Evolutionary conservation across 257 asterid species (phyloP).

Genomic region (Salvia splendens): DNA sequence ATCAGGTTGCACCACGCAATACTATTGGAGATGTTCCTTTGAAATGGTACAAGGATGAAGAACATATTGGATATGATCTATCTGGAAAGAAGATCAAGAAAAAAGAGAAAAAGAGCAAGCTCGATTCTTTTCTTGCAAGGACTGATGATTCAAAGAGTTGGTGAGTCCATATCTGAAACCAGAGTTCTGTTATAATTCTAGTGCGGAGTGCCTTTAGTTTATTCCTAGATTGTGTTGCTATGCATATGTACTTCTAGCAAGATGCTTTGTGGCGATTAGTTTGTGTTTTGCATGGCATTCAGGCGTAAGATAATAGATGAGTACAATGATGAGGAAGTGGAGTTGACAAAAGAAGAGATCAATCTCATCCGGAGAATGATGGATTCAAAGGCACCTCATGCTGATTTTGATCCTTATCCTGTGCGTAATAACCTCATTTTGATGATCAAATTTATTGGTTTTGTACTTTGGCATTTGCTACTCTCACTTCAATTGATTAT

Average conservation of each 20-base stretch:
- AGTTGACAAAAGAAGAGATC: constrained; percentile 76
- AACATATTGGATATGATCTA: constrained; percentile 86
- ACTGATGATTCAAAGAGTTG: constrained; percentile 80
- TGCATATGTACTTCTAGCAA: neutral
- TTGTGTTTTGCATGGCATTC: constrained; percentile 26
- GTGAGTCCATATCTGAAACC: constrained; percentile 43
- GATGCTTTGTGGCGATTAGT: constrained; percentile 30
- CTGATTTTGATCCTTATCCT: constrained; percentile 86
- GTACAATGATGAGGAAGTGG: constrained; percentile 86
- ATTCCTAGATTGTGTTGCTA: constrained; percentile 6
- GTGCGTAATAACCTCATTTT: constrained; percentile 48
- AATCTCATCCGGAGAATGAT: constrained; percentile 60
- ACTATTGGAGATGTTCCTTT: constrained; percentile 89
- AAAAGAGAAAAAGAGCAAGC: constrained; percentile 74
- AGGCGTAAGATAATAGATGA: constrained; percentile 92
- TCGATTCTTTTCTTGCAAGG: constrained; percentile 74
- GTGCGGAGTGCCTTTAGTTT: neutral
- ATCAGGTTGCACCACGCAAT: constrained; percentile 87
- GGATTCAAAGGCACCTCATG: constrained; percentile 91
- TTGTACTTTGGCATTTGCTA: neutral
- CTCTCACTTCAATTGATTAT: constrained; percentile 18
- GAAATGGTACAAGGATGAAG: constrained; percentile 90
- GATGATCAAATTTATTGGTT: neutral
- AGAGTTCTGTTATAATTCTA: constrained; percentile 10
- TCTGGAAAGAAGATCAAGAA: constrained; percentile 93